Evolutionary conservation across 306 rosid species (phyloP).

Genomic region (Vigna nakashimae): DNA sequence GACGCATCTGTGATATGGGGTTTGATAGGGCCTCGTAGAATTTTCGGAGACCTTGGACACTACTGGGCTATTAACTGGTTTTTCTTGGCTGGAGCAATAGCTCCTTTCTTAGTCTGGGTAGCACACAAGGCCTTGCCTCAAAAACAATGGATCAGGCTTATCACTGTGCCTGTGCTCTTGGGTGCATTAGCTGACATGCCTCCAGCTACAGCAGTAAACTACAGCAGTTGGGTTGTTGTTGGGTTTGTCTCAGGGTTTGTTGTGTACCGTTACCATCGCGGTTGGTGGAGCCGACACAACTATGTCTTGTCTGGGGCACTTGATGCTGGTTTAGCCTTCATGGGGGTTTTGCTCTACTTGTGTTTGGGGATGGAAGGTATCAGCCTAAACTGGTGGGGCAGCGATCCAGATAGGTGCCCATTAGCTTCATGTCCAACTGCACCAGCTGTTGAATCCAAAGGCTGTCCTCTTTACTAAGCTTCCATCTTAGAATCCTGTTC

Average conservation of each 20-base stretch:
- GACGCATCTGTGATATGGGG: slow-evolving; percentile 93
- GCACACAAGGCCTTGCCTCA: slow-evolving; percentile 77
- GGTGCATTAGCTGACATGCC: slow-evolving; percentile 69
- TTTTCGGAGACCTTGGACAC: slow-evolving; percentile 80
- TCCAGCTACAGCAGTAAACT: slow-evolving; percentile 84
- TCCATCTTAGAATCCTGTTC: background rate
- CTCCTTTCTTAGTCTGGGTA: slow-evolving; percentile 80
- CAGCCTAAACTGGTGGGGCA: slow-evolving; percentile 79
- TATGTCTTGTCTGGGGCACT: slow-evolving; percentile 80
- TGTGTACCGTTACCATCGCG: slow-evolving; percentile 68
- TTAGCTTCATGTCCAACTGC: slow-evolving; percentile 84
- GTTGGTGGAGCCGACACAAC: slow-evolving; percentile 85
- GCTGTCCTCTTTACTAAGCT: slow-evolving; percentile 56
- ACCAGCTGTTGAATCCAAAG: slow-evolving; percentile 49
- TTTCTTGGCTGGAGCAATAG: slow-evolving; percentile 77
- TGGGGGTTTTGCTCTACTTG: slow-evolving; percentile 76
- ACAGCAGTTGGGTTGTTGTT: slow-evolving; percentile 72
- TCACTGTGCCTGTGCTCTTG: slow-evolving; percentile 73
- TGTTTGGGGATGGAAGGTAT: slow-evolving; percentile 69
- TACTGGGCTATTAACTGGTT: slow-evolving; percentile 82
- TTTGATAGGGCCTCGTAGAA: slow-evolving; percentile 71
- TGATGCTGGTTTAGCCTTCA: slow-evolving; percentile 90
- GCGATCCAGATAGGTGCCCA: slow-evolving; percentile 70
- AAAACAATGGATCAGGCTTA: slow-evolving; percentile 71
- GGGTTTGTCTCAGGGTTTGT: slow-evolving; percentile 78